Base-by-base conservation (phyloP, 208 protist species). In the Lotmaria passim region DNA sequence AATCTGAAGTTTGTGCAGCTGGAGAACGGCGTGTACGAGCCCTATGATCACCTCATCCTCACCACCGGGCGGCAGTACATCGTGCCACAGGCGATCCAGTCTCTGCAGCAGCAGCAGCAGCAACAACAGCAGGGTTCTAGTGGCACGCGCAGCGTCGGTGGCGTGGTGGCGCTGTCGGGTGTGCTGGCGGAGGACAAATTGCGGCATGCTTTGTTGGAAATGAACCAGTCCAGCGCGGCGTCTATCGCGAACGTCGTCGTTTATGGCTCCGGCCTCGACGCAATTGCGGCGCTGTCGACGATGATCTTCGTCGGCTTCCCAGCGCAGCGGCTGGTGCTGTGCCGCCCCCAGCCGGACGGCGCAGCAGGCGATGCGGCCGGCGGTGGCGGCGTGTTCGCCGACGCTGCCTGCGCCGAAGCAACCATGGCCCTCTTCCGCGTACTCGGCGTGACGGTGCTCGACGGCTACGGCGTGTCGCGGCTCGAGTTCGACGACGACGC, bases 11-110 rank as follows among this genome's bases (percentile, higher is more conserved):
- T 85, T 55, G 75, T 98, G 21, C 75, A 79, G 38, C 65, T 94
- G 21, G 93, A 97, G 73, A 94, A 96, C 66, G 84, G 86, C 36
- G 75, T 81, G 38, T 93, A 90, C 50, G 90, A 96, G 71, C 88
- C 92, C 26, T 98, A 98, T 73, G 94, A 98, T 69, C 90, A 94
- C 75, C 78, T 98, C 14, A 67, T 98, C 39, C 75, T 98, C 14
- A 85, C 87, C 26, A 83, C 89, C n/a, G 91, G 92, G 0, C 73
- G 93, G 55, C 92, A 98, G 75, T 98, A 94, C 81, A 81, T 89
- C 33, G 77, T 91, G 23, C 82, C 91, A 21, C 72, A 66, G 1
- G 47, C 77, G n/a, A 85, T 95, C 30, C 85, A 76, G 5, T 30
- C 62, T n/a, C 68, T 95, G 28, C 82, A 82, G 61, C 74, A 90